phyloP scores from a whole-genome alignment of 2,329 filamentous ascomycete species.

The Fusarium torreyae region DNA sequence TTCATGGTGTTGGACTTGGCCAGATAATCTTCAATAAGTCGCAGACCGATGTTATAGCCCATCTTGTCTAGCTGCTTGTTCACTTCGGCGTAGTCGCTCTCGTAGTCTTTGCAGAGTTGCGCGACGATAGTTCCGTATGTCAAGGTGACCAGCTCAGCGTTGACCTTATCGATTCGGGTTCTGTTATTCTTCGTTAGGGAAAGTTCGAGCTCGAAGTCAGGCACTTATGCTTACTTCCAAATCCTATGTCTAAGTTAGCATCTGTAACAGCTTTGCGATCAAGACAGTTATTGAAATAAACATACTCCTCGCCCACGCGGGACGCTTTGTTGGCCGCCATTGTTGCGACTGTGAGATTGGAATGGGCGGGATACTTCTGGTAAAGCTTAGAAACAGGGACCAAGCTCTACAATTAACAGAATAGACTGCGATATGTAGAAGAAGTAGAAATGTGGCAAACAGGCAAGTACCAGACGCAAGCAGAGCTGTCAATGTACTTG shows the following conservation, averaged over 20 bases:
- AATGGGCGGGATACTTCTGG: constrained; percentile 3
- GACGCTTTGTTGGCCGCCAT: constrained; percentile 75
- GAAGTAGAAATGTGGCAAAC: background rate
- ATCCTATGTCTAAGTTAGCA: constrained; percentile 72
- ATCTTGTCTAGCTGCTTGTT: constrained; percentile 99
- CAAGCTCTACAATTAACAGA: background rate
- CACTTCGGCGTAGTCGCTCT: constrained; percentile 93
- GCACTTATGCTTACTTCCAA: constrained; percentile 82
- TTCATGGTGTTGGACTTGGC: constrained; percentile 94
- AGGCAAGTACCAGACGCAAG: constrained; percentile 1
- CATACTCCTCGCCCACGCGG: constrained; percentile 74
- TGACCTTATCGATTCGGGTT: constrained; percentile 96
- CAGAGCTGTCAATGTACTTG: constrained; percentile 14
- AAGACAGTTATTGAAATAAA: constrained; percentile 36
- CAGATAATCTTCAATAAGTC: constrained; percentile 96
- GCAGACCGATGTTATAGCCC: constrained; percentile 98
- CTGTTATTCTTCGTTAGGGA: constrained; percentile 63
- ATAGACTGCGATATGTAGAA: background rate
- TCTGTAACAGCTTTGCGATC: constrained; percentile 7
- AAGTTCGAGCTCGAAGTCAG: constrained; percentile 1
- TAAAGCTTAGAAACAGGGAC: background rate
- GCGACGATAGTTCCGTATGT: constrained; percentile 98
- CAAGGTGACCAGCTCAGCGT: constrained; percentile 95
- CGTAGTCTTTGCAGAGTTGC: constrained; percentile 96
- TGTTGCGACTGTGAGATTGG: constrained; percentile 36